These are phyloP conservation scores for Rhinocladiella similis DNA, from an alignment of 2,329 filamentous ascomycete genomes.

Conservation along the genomic window DNA sequence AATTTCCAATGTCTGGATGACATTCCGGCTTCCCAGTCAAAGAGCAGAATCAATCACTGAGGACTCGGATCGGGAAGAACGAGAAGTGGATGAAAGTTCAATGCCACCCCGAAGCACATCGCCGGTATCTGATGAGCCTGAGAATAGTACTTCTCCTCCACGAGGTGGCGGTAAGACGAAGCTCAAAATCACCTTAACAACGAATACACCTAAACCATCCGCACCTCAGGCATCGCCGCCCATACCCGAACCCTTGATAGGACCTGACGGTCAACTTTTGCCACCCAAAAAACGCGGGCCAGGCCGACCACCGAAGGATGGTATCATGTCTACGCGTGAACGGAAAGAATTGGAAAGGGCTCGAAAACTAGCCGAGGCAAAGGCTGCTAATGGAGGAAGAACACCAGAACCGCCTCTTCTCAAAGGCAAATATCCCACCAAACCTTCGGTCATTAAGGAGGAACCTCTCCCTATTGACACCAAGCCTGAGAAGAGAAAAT, in stretches of 20 bases:
- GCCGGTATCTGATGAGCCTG: slow-evolving; percentile 16
- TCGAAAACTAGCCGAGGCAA: slow-evolving; percentile 49
- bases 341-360: slow-evolving; percentile 55
- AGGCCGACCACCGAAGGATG: slow-evolving; percentile 66
- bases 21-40: slow-evolving; percentile 25
- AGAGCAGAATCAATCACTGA: slow-evolving; percentile 18
- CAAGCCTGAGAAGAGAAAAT: slow-evolving; percentile 50
- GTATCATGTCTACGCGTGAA: slow-evolving; percentile 67
- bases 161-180: slow-evolving; percentile 13
- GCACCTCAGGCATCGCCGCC: background rate
- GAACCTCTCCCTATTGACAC: slow-evolving; percentile 34
- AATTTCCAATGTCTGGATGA: slow-evolving; percentile 42
- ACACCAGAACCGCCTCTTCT: slow-evolving; percentile 40
- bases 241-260: slow-evolving; percentile 10
- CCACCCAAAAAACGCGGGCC: slow-evolving; percentile 53
- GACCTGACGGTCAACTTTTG: slow-evolving; percentile 25
- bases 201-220: slow-evolving; percentile 6
- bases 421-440: slow-evolving; percentile 32
- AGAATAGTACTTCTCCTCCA: slow-evolving; percentile 17
- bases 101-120: slow-evolving; percentile 12
- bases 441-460: slow-evolving; percentile 29
- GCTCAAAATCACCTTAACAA: slow-evolving; percentile 21
- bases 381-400: slow-evolving; percentile 44
- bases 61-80: slow-evolving; percentile 22
- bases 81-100: slow-evolving; percentile 11